These are phyloP conservation scores for Marchantia paleacea DNA, from an alignment of 225 moss, liverwort and hornwort species.

Conservation along the genomic window DNA sequence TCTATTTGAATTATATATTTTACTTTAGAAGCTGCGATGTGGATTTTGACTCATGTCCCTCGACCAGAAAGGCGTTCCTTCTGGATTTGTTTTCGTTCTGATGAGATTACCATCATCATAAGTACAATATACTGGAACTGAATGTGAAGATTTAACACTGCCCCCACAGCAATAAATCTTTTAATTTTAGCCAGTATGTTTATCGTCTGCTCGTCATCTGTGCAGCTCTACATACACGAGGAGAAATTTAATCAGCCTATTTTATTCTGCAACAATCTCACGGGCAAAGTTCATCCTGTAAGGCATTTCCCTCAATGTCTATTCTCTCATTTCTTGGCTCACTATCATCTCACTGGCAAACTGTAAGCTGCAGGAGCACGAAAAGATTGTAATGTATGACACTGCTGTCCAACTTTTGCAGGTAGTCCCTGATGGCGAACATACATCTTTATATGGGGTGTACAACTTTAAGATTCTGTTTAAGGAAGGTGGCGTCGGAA, in stretches of 20 bases:
- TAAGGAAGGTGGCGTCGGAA: constrained; percentile 96
- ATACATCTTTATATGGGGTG: constrained; percentile 66
- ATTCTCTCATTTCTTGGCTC: no score
- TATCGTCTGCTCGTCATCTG: background rate
- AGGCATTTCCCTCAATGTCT: constrained; percentile 16
- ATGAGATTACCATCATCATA: no score
- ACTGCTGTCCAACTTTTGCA: constrained; percentile 21
- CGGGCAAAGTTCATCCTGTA: constrained; percentile 98
- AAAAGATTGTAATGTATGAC: background rate
- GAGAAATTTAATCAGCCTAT: constrained; percentile 96
- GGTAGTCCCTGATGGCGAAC: constrained; percentile 85
- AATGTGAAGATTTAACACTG: background rate
- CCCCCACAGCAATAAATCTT: background rate
- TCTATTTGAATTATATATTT: no score
- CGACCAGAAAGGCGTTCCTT: no score
- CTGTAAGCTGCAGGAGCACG: background rate
- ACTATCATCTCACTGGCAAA: background rate
- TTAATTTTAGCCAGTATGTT: background rate
- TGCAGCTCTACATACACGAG: constrained; percentile 88
- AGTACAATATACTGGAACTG: no score
- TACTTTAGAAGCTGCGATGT: no score
- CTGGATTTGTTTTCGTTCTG: no score
- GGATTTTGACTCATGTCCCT: no score
- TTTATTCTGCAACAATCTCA: constrained; percentile 93
- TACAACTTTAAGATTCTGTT: constrained; percentile 77